Evolutionary conservation across 768 basidiomycete species (phyloP).

Genomic region (Podaxis carcinomalis): DNA sequence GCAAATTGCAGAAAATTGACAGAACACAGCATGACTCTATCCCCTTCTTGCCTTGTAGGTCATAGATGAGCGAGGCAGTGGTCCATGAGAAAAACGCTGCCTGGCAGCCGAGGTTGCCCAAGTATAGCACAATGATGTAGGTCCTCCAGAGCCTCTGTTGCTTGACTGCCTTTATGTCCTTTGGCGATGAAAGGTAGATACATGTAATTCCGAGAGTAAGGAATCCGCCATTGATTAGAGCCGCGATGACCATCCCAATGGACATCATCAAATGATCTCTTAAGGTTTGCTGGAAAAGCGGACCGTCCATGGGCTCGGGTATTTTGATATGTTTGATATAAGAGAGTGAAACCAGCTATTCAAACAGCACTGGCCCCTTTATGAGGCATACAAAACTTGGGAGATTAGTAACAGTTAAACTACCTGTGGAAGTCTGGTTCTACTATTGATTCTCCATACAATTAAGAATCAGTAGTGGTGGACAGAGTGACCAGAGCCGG

Average conservation of each 20-base stretch:
- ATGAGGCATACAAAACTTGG: too few species aligned
- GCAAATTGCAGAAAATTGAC: background rate
- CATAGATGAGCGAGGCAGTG: background rate
- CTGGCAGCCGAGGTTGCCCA: background rate
- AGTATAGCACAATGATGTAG: background rate
- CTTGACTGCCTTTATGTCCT: background rate
- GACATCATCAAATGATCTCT: background rate
- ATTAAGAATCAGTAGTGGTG: too few species aligned
- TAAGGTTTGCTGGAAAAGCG: background rate
- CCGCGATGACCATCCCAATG: background rate
- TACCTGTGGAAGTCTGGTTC: too few species aligned
- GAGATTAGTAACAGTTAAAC: too few species aligned
- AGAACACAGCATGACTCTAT: background rate
- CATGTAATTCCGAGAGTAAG: background rate
- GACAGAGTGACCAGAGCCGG: too few species aligned
- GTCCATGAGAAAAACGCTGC: background rate
- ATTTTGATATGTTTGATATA: too few species aligned
- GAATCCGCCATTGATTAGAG: background rate
- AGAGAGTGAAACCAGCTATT: too few species aligned
- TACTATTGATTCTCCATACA: too few species aligned
- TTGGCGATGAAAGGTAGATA: background rate
- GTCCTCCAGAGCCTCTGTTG: background rate
- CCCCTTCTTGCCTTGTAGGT: background rate
- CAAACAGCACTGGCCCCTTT: too few species aligned
- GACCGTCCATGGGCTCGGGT: too few species aligned